These are phyloP conservation scores for Colletotrichum sp. DNA, from an alignment of 2,329 filamentous ascomycete species.

Conservation along the genomic window DNA sequence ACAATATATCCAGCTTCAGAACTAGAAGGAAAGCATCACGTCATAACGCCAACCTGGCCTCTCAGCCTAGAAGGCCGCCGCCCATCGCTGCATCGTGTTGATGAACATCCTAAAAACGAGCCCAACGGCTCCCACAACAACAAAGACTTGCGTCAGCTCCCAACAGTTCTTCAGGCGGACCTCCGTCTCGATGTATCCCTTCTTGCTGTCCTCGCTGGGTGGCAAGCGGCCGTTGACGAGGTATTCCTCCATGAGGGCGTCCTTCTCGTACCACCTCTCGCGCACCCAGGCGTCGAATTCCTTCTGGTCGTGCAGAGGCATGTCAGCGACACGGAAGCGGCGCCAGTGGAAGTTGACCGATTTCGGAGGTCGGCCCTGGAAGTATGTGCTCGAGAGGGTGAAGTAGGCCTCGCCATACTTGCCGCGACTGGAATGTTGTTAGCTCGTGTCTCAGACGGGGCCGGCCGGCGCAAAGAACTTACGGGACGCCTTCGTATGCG, in stretches of 20 bases:
- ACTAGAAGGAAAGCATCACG: not conserved
- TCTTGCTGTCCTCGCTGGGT: conserved; percentile 43
- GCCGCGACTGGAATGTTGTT: conserved; percentile 59
- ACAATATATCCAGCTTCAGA: not conserved
- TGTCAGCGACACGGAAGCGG: conserved; percentile 78
- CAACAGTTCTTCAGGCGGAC: conserved; percentile 57
- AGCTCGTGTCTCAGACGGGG: not conserved
- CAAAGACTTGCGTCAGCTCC: conserved; percentile 61
- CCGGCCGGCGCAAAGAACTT: conserved; percentile 45
- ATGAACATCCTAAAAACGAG: conserved; percentile 44
- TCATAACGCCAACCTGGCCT: not conserved
- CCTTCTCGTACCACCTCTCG: conserved; percentile 90
- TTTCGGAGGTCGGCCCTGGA: conserved; percentile 87
- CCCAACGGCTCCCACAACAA: conserved; percentile 48
- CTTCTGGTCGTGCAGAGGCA: conserved; percentile 76
- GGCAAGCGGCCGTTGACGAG: conserved; percentile 81
- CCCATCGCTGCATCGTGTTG: conserved; percentile 24
- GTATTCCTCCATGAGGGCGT: conserved; percentile 85
- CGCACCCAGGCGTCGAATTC: conserved; percentile 85
- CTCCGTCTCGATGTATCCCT: conserved; percentile 60
- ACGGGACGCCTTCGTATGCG: conserved; percentile 93
- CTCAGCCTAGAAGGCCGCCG: not conserved
- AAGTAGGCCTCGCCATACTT: conserved; percentile 92
- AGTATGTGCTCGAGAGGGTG: conserved; percentile 83
- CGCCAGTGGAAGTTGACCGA: conserved; percentile 98